Evolutionary conservation across 306 rosid species (phyloP), one percentile per base, ranked within the genome.

Genomic region (Canavalia ensiformis): DNA sequence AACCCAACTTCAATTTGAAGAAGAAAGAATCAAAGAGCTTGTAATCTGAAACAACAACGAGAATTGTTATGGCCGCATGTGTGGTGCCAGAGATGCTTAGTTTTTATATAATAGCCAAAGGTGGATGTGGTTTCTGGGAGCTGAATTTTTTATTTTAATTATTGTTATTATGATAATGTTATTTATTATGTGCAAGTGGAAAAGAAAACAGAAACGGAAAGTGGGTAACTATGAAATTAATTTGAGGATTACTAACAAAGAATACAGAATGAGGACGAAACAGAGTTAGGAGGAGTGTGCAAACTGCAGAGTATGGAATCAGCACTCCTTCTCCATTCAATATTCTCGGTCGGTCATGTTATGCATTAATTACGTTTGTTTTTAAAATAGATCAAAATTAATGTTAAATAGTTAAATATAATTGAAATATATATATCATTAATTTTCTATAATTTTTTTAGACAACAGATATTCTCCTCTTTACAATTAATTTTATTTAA

Each of bases 41-140:
- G 37, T 0, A 4, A 10, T 58, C 18, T 50, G 3, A 3, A 41
- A 67, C 25, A 77, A 79, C 5, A 75, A 79, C 5, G 58, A 58
- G 33, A 59, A n/a, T 45, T 18, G 49, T 75, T 12, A 45, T 30
- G 3, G 33, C 34, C 33, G 18, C 6, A 8, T 45, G 13, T 75
- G 45, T 10, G 63, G 83, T 54, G 47, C 5, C 42, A n/a, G 66
- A 45, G 31, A 78, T 42, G 31, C 49, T 42, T 3, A 31, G 71
- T 80, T 57, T 13, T 68, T 66, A 1, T 80, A 52, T 51, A 50
- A 34, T 68, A 80, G 67, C 4, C 37, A 60, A 75, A 62, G 39
- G 37, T 37, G 73, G 75, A 70, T 76, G 79, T 34, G 82, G 79
- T 34, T 18, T 51, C 39, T 51, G 75, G 7, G 1, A 28, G 34